A percentile compares a stretch with the other conserved stretches of the same genome.
Evolutionary conservation across 192 early-diverging fungal genomes (phyloP).

Genomic region (Linnemannia exigua): DNA sequence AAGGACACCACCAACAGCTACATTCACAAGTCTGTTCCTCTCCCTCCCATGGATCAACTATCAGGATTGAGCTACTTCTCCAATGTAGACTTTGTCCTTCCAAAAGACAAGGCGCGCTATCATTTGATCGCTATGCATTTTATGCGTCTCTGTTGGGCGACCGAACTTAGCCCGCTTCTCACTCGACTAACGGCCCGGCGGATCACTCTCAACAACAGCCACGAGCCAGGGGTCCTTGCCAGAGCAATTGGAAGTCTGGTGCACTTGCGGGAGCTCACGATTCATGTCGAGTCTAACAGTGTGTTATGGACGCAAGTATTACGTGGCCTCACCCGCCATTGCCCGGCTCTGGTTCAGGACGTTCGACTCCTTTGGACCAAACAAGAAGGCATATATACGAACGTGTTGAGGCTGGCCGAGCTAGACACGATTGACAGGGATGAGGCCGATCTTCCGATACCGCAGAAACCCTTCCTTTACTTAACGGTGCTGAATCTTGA

Average conservation of each 20-base stretch:
- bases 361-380: neutral
- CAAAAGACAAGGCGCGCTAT: neutral
- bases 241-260: neutral
- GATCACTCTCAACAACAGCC: neutral
- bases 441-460: neutral
- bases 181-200: neutral
- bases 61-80: neutral
- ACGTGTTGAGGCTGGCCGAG: neutral
- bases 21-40: neutral
- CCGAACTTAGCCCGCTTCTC: neutral
- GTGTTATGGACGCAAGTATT: neutral
- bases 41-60: neutral
- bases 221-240: neutral
- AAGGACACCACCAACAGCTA: neutral
- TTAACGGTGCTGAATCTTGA: neutral
- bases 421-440: neutral
- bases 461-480: neutral
- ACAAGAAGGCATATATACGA: neutral
- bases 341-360: neutral
- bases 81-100: neutral
- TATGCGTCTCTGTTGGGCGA: neutral
- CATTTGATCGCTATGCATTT: neutral
- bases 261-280: neutral
- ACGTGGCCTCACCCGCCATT: neutral
- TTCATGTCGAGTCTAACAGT: neutral